Evolutionary conservation across 2,329 filamentous ascomycete species (phyloP).

Genomic region (Arthrobotrys pseudoclavata): DNA sequence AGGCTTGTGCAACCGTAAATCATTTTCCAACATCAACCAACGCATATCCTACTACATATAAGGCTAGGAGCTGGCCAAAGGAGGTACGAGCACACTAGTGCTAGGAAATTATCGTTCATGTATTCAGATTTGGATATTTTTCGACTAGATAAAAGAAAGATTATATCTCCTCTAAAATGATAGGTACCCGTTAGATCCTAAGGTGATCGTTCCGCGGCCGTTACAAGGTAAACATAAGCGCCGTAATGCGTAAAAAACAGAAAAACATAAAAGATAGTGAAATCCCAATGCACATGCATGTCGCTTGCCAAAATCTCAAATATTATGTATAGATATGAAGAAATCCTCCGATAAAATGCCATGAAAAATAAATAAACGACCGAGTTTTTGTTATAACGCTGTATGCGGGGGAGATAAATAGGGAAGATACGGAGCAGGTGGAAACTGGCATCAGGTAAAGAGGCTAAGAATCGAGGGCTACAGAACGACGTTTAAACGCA

Average conservation of each 20-base stretch:
- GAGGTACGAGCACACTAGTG: no score
- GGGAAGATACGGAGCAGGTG: not conserved
- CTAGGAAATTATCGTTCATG: not conserved
- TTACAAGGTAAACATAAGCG: conserved; percentile 15
- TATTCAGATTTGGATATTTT: not conserved
- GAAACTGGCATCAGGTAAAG: not conserved
- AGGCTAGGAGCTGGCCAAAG: no score
- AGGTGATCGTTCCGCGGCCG: conserved; percentile 13
- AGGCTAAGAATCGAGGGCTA: not conserved
- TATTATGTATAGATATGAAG: conserved; percentile 8
- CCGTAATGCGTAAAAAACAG: conserved; percentile 7
- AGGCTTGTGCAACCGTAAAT: not conserved
- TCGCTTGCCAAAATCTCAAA: conserved; percentile 13
- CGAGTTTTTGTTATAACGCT: not conserved
- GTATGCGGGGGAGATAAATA: conserved; percentile 15
- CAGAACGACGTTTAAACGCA: not conserved
- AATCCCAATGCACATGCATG: conserved; percentile 1
- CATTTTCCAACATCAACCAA: conserved; percentile 14
- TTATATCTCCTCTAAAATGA: conserved; percentile 6
- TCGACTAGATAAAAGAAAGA: conserved; percentile 1
- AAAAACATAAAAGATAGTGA: not conserved
- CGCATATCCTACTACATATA: not conserved
- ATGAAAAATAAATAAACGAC: not conserved
- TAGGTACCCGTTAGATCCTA: conserved; percentile 4
- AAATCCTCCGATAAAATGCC: conserved; percentile 14